A percentile compares a stretch with the other conserved stretches of the same genome.
phyloP scores from a whole-genome alignment of 805 yeast species.

The Zygotorulaspora sp. region DNA sequence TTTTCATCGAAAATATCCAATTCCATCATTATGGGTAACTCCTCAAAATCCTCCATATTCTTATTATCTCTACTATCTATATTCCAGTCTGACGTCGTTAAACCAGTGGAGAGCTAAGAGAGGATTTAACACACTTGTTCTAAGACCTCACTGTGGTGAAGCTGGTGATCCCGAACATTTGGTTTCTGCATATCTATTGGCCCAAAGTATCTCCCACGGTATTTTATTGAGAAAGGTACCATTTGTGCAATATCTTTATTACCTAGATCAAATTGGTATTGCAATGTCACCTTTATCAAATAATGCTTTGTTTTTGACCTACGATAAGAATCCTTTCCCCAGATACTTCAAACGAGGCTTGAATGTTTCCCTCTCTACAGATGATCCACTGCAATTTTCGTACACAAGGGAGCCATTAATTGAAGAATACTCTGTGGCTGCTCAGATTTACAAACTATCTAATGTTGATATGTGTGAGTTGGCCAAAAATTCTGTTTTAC shows the following conservation, averaged over 20 bases:
- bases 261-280: conserved; percentile 89
- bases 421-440: conserved; percentile 97
- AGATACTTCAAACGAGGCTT: conserved; percentile 87
- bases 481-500: conserved; percentile 86
- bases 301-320: conserved; percentile 90
- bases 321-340: conserved; percentile 95
- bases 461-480: conserved; percentile 97
- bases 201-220: conserved; percentile 95
- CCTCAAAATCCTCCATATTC: conserved; percentile 94
- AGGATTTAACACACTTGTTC: conserved; percentile 82
- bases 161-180: conserved; percentile 99
- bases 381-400: conserved; percentile 95
- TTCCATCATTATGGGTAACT: conserved; percentile 78
- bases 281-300: conserved; percentile 99
- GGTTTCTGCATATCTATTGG: conserved; percentile 79
- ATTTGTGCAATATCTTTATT: conserved; percentile 87
- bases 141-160: conserved; percentile 98
- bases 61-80: conserved; percentile 85
- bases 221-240: conserved; percentile 90
- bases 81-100: conserved; percentile 78
- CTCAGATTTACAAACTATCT: conserved; percentile 90
- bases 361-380: conserved; percentile 91
- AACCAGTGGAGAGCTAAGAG: conserved; percentile 76
- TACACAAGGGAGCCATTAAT: conserved; percentile 96
- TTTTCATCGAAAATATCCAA: conserved; percentile 75